Conservation (phyloP, 2,329 filamentous ascomycete genomes). For the Xylaria sp. region DNA sequence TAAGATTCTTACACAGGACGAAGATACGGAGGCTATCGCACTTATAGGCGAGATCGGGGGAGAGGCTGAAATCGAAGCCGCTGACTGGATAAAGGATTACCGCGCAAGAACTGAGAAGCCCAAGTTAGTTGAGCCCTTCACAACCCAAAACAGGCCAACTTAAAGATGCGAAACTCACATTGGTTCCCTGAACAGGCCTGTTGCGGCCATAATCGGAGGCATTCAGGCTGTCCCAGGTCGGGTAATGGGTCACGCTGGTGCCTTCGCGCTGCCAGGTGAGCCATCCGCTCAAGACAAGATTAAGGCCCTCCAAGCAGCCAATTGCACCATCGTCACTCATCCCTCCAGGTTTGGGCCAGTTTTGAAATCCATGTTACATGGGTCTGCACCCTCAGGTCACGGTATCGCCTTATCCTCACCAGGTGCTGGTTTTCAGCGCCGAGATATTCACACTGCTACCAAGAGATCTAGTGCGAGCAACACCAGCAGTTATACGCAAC, state of each 20-base stretch:
- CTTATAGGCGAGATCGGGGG: conserved; percentile 80
- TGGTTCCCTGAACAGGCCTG: conserved; percentile 63
- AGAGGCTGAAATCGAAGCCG: conserved; percentile 75
- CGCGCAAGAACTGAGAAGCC: conserved; percentile 65
- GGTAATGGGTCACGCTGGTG: conserved; percentile 84
- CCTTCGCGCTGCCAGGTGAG: conserved; percentile 75
- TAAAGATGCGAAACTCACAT: not conserved
- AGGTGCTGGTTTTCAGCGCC: conserved; percentile 55
- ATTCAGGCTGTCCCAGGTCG: conserved; percentile 70
- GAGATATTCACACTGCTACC: conserved; percentile 62
- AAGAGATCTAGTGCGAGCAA: conserved; percentile 42
- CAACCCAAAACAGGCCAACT: not conserved
- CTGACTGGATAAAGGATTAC: conserved; percentile 78
- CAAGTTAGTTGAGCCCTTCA: conserved; percentile 62
- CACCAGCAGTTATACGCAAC: conserved; percentile 39
- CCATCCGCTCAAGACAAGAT: conserved; percentile 74
- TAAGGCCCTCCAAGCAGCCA: conserved; percentile 71
- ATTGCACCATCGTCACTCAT: conserved; percentile 77
- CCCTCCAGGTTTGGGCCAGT: conserved; percentile 78
- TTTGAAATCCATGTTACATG: conserved; percentile 70
- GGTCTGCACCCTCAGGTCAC: conserved; percentile 40
- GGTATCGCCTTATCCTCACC: conserved; percentile 24
- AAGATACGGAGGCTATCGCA: conserved; percentile 76
- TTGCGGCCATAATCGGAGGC: conserved; percentile 77
- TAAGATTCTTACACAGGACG: conserved; percentile 72